A percentile compares a stretch with the other conserved stretches of the same genome.
phyloP scores from a whole-genome alignment of 2,329 filamentous ascomycete genomes.

The Pyrenophora graminea region DNA sequence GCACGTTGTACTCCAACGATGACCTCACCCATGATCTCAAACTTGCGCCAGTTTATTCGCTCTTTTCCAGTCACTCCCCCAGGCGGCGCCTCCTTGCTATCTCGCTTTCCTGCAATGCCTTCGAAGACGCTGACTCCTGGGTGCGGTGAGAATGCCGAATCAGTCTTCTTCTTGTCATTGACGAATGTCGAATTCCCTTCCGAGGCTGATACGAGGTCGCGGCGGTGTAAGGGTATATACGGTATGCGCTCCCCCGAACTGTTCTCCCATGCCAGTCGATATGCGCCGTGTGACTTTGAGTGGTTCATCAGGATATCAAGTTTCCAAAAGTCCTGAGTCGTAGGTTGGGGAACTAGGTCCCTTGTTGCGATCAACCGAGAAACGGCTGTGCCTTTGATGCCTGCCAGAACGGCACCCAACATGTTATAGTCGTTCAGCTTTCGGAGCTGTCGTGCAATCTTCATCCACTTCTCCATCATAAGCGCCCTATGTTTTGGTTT shows the following conservation, averaged over 20 bases:
- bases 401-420: constrained; percentile 89
- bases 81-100: constrained; percentile 49
- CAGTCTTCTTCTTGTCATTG: constrained; percentile 51
- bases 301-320: constrained; percentile 91
- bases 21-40: constrained; percentile 92
- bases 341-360: constrained; percentile 70
- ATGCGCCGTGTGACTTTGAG: constrained; percentile 89
- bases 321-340: constrained; percentile 83
- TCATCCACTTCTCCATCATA: constrained; percentile 95
- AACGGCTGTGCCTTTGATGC: constrained; percentile 85
- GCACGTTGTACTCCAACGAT: constrained; percentile 89
- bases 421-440: constrained; percentile 97
- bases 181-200: constrained; percentile 91
- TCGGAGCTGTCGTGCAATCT: constrained; percentile 79
- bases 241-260: constrained; percentile 88
- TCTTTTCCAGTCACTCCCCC: constrained; percentile 52
- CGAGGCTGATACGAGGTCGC: constrained; percentile 89
- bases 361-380: constrained; percentile 81
- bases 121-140: constrained; percentile 44
- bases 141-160: constrained; percentile 38
- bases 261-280: constrained; percentile 97
- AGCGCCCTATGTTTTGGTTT: constrained; percentile 93
- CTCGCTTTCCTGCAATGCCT: constrained; percentile 30
- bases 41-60: constrained; percentile 96
- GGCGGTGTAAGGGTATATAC: constrained; percentile 85